Conservation (phyloP, 1,284 basidiomycete species). For the Malassezia japonica region DNA sequence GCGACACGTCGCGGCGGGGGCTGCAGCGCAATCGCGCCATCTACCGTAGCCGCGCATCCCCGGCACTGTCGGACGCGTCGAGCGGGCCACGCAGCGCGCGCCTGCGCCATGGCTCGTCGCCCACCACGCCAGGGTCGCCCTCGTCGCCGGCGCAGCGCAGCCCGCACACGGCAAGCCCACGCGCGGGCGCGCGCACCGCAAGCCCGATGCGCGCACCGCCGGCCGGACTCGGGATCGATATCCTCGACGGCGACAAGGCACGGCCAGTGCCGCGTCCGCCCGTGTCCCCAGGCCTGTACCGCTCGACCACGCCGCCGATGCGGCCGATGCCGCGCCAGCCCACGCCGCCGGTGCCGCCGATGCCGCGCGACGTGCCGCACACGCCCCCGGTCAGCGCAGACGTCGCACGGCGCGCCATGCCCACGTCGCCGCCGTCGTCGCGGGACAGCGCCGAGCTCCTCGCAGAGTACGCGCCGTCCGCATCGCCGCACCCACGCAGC, state of each 20-base stretch:
- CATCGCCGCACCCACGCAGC: no score
- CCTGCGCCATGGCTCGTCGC: background rate
- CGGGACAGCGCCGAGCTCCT: background rate
- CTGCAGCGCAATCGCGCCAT: constrained; percentile 10
- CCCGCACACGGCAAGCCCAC: background rate
- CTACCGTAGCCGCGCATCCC: constrained; percentile 6
- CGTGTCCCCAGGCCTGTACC: no score
- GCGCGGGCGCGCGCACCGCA: no score
- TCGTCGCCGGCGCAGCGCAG: background rate
- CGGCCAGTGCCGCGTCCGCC: no score
- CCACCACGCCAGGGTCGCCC: background rate
- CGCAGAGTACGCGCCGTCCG: background rate
- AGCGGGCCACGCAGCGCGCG: background rate
- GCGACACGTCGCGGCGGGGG: background rate
- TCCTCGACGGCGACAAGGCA: no score
- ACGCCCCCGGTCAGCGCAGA: no score
- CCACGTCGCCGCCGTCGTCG: background rate
- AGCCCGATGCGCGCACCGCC: background rate
- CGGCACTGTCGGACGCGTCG: constrained; percentile 6
- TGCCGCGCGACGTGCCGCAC: no score
- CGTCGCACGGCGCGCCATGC: no score
- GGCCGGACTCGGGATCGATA: background rate
- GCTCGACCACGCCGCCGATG: background rate
- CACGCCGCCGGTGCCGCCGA: background rate
- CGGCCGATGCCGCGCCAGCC: background rate